These are phyloP conservation scores for Striga asiatica DNA, from an alignment of 257 asterid genomes.

Conservation along the genomic window DNA sequence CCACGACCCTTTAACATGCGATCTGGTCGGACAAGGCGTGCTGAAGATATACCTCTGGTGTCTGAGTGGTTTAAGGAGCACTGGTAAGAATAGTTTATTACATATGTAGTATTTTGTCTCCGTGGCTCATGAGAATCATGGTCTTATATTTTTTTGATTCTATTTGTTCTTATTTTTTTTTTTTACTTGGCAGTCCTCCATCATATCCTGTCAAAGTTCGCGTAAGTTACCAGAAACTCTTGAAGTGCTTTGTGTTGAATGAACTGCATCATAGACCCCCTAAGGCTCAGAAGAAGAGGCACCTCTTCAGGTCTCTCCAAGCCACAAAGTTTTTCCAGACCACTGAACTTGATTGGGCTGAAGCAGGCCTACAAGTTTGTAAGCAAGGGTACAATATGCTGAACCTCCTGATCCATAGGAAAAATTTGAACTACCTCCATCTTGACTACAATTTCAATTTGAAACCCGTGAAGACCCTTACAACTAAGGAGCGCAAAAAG, in stretches of 20 bases:
- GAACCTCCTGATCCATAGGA: slow-evolving; percentile 88
- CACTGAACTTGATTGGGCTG: slow-evolving; percentile 99
- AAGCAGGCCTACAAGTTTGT: slow-evolving; percentile 97
- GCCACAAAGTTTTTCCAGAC: slow-evolving; percentile 97
- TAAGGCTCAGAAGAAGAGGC: slow-evolving; percentile 97
- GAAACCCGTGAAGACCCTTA: slow-evolving; percentile 97
- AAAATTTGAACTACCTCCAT: slow-evolving; percentile 86
- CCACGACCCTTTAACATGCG: slow-evolving; percentile 98
- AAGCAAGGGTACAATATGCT: slow-evolving; percentile 98
- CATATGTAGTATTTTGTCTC: neutral
- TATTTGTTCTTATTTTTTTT: too few species aligned
- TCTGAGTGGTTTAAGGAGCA: slow-evolving; percentile 99
- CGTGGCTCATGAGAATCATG: neutral
- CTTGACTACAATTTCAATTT: slow-evolving; percentile 91
- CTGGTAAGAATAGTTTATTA: slow-evolving; percentile 42
- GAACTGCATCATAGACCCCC: slow-evolving; percentile 99
- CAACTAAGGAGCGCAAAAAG: slow-evolving; percentile 94
- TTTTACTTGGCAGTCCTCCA: slow-evolving; percentile 60
- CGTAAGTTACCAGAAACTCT: slow-evolving; percentile 88
- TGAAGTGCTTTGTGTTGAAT: slow-evolving; percentile 93
- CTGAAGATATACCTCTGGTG: slow-evolving; percentile 97
- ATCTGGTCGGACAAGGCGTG: slow-evolving; percentile 97
- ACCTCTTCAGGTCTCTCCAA: slow-evolving; percentile 81
- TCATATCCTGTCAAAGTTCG: slow-evolving; percentile 96
- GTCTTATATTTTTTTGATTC: neutral